A percentile compares a stretch with the other conserved stretches of the same genome.
Evolutionary conservation across 768 basidiomycete genomes (phyloP).

Genomic region (Steccherinum ochraceum): DNA sequence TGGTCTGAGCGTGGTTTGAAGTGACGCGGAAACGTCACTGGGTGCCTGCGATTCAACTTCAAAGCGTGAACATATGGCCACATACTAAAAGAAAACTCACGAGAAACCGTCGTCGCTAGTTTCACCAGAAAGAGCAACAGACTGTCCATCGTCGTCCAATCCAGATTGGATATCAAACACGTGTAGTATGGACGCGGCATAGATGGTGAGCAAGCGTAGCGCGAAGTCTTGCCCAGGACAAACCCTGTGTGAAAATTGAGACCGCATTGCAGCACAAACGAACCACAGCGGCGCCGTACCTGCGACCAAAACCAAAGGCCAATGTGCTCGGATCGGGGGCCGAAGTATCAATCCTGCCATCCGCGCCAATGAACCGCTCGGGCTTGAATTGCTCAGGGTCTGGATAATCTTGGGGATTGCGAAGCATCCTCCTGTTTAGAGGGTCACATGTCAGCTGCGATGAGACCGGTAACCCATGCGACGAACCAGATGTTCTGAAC

Average conservation of each 20-base stretch:
- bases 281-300: not conserved
- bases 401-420: not conserved
- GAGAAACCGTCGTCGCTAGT: not conserved
- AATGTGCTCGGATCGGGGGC: not conserved
- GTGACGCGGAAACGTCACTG: not conserved
- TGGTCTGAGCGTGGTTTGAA: too few species aligned
- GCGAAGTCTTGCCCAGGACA: not conserved
- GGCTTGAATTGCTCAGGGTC: not conserved
- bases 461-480: too few species aligned
- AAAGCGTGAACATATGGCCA: too few species aligned
- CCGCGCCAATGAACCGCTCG: not conserved
- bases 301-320: not conserved
- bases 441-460: too few species aligned
- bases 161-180: not conserved
- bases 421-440: not conserved
- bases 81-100: too few species aligned
- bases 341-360: not conserved
- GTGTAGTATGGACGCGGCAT: not conserved
- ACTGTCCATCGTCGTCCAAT: not conserved
- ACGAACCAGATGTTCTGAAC: not conserved
- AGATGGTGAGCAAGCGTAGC: not conserved
- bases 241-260: not conserved
- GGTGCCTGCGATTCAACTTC: too few species aligned
- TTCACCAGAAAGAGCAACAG: not conserved
- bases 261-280: not conserved